A percentile compares a stretch with the other conserved stretches of the same genome.
These are phyloP conservation scores for Ogataea degrootiae DNA, from an alignment of 805 yeast species.

Conservation along the genomic window DNA sequence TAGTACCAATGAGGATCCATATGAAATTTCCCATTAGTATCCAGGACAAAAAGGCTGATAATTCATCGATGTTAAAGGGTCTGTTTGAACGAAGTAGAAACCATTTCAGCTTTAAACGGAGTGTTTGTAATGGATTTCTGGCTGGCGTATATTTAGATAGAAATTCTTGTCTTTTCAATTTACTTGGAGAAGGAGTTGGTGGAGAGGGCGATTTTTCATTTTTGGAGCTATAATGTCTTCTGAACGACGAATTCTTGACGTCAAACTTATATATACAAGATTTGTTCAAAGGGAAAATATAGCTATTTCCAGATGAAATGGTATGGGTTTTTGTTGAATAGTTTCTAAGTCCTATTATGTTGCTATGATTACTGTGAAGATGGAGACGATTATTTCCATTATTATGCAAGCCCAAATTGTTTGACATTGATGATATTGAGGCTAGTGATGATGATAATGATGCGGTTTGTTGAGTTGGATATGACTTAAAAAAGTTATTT, in stretches of 20 bases:
- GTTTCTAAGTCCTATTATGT: no score
- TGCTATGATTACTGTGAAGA: no score
- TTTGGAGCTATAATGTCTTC: background rate
- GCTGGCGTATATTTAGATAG: conserved; percentile 6
- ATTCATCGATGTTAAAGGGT: conserved; percentile 45
- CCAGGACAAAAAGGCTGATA: conserved; percentile 54
- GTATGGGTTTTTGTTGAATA: no score
- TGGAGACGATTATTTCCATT: no score
- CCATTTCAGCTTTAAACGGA: conserved; percentile 35
- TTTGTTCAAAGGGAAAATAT: background rate
- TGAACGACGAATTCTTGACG: background rate
- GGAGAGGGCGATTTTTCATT: background rate
- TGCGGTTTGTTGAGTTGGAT: no score
- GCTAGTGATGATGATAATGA: no score
- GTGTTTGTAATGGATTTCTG: conserved; percentile 5
- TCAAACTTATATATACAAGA: background rate
- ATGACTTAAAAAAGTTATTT: no score
- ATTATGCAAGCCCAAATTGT: no score
- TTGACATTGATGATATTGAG: no score
- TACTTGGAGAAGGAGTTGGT: background rate
- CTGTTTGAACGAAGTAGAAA: conserved; percentile 42
- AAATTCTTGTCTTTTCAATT: conserved; percentile 9
- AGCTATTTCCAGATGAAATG: no score
- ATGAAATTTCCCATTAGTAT: conserved; percentile 51
- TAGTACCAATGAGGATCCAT: conserved; percentile 54